phyloP scores from a whole-genome alignment of 2,329 filamentous ascomycete species.

The Sphaerulina populicola region DNA sequence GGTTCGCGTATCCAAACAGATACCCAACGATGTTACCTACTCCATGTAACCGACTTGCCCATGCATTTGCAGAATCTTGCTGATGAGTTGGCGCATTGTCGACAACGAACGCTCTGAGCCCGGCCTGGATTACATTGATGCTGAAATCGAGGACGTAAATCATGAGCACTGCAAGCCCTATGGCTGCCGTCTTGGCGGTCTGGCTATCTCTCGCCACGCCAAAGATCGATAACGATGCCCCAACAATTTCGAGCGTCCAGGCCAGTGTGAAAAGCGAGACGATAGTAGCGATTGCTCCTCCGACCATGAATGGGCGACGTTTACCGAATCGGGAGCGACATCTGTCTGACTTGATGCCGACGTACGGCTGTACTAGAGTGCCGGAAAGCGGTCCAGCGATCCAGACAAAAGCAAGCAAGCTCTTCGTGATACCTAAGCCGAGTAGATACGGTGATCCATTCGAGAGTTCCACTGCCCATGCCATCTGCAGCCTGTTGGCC shows the following conservation, averaged over 20 bases:
- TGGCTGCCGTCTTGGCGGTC: conserved; percentile 57
- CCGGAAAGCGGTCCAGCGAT: conserved; percentile 50
- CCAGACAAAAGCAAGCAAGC: conserved; percentile 47
- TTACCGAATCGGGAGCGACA: conserved; percentile 43
- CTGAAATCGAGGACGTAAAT: conserved; percentile 89
- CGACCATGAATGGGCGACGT: conserved; percentile 46
- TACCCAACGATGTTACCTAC: conserved; percentile 88
- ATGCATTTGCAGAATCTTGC: conserved; percentile 87
- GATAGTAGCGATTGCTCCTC: conserved; percentile 43
- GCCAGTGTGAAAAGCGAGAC: conserved; percentile 44
- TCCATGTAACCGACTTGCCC: conserved; percentile 80
- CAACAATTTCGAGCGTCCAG: conserved; percentile 50
- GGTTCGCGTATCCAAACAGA: conserved; percentile 72
- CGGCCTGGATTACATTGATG: conserved; percentile 92
- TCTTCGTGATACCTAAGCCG: conserved; percentile 46
- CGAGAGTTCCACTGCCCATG: conserved; percentile 90
- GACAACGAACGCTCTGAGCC: conserved; percentile 83
- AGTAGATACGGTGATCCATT: conserved; percentile 65
- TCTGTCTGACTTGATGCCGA: conserved; percentile 47
- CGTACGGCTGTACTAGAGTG: conserved; percentile 47
- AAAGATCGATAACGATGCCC: conserved; percentile 59
- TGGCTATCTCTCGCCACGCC: conserved; percentile 59
- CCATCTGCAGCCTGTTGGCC: conserved; percentile 65
- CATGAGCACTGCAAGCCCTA: conserved; percentile 71
- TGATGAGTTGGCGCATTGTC: conserved; percentile 88